Conservation (phyloP, 176 grass and related monocot genomes). For the Guadua angustifolia region DNA sequence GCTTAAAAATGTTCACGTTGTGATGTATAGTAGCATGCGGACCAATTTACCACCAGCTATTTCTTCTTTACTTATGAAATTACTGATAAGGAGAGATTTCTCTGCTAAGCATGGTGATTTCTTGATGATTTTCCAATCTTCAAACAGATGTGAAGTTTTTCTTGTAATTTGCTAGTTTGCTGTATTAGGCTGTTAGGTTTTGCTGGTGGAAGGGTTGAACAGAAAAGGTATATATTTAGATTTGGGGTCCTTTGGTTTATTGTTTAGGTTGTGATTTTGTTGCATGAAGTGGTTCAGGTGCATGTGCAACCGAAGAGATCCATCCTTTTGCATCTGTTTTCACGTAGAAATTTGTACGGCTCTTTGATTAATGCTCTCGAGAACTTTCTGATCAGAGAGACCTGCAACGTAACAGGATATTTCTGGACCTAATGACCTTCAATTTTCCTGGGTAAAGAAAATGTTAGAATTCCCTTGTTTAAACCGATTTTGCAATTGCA, state of each 20-base stretch:
- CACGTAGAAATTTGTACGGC: neutral
- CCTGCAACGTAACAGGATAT: neutral
- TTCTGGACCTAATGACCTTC: neutral
- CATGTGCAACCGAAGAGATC: neutral
- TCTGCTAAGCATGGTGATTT: conserved; percentile 17
- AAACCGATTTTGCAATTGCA: neutral
- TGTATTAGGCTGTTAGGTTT: neutral
- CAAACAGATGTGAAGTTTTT: neutral
- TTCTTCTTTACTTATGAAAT: neutral
- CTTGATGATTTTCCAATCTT: neutral
- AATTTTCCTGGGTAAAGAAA: neutral
- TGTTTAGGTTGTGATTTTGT: neutral
- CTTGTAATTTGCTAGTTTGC: neutral
- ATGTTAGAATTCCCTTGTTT: neutral
- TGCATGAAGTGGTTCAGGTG: neutral
- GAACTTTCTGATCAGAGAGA: neutral
- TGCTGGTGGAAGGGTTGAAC: neutral
- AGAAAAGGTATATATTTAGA: neutral
- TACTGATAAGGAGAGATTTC: neutral
- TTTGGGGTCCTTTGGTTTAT: neutral
- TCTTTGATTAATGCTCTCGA: neutral
- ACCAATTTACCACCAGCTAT: neutral
- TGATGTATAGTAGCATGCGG: neutral
- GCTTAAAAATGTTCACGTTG: conserved; percentile 13
- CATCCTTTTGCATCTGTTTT: neutral